Conservation (phyloP, 179 eudicot genomes). For the Sideroxylon spinosum region DNA sequence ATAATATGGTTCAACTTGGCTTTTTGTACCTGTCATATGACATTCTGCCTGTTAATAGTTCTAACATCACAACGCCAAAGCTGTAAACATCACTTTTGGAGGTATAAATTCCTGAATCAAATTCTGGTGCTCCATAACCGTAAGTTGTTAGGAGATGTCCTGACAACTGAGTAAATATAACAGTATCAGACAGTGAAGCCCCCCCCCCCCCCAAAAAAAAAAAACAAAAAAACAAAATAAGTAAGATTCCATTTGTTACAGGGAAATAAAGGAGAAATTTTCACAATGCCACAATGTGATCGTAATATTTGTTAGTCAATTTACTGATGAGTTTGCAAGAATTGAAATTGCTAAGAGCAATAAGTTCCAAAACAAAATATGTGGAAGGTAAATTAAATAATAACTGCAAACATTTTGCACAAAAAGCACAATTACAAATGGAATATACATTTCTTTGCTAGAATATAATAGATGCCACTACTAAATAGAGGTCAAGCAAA, state of each 20-base stretch:
- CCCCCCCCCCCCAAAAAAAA: no score
- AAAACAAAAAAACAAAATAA: no score
- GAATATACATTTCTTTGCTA: background rate
- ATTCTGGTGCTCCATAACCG: constrained; percentile 97
- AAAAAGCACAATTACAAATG: background rate
- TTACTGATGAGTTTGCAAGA: background rate
- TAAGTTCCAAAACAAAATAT: background rate
- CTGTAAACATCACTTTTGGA: constrained; percentile 87
- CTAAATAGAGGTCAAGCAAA: background rate
- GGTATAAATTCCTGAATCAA: constrained; percentile 82
- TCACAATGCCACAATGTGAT: background rate
- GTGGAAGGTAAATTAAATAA: background rate
- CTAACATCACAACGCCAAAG: constrained; percentile 83
- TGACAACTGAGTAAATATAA: constrained; percentile 59
- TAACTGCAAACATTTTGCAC: background rate
- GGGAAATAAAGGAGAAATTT: background rate
- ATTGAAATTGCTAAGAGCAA: background rate
- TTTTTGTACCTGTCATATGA: constrained; percentile 75
- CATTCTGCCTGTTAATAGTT: constrained; percentile 82
- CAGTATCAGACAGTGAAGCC: constrained; percentile 7
- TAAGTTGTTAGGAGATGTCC: constrained; percentile 79
- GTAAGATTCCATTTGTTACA: background rate
- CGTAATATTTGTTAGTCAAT: background rate
- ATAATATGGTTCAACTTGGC: constrained; percentile 5
- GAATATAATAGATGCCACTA: constrained; percentile 1